Base-by-base conservation (phyloP, 768 basidiomycete genomes). In the Tylopilus vinaceipallidus region DNA sequence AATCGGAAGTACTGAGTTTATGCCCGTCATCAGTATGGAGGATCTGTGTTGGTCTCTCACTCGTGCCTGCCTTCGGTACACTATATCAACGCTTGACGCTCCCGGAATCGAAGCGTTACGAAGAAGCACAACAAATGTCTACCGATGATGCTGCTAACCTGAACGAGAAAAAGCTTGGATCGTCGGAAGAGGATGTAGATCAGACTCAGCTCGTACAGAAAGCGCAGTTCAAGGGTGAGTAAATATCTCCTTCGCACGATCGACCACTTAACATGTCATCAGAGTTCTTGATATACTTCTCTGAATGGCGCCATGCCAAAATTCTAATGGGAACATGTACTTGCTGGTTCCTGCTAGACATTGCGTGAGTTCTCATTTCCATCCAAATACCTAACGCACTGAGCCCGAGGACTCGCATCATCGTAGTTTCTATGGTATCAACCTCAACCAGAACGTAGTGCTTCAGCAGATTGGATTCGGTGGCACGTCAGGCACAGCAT, bases 271-370 rank as follows among this genome's bases (percentile, higher is more conserved):
- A 42, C 14, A 27, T 23, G 19, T 42, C 35, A 33, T 45, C 32
- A 79, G 88, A 88, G 44, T 88, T 87, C 62, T 13, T 81, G 40
- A 47, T 49, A 0, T 90, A 91, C 68, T 86, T 90, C 63, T 79
- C 79, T 6, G 78, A 88, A 61, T 88, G 85, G 86, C 71, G 79
- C 6, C 85, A 91, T 47, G 70, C 74, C 3, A 86, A 83, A 59
- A 64, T 83, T 19, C 71, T 91, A 12, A 71, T 91, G 38, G 88
- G 83, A 11, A 90, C 88, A 0, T 78, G 76, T 48, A 26, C 64
- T 36, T 84, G 80, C 54, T 91, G 89, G 89, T 88, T 91, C 71
- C 61, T 90, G 20, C 74, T 89, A 29, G 88, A 89, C 56, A 76
- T 89, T 27, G 83, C 86, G 78, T 84, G 57, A 49, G 50, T 49